These are phyloP conservation scores for Penicillium angulare DNA, from an alignment of 495 filamentous ascomycete species.

Conservation along the genomic window DNA sequence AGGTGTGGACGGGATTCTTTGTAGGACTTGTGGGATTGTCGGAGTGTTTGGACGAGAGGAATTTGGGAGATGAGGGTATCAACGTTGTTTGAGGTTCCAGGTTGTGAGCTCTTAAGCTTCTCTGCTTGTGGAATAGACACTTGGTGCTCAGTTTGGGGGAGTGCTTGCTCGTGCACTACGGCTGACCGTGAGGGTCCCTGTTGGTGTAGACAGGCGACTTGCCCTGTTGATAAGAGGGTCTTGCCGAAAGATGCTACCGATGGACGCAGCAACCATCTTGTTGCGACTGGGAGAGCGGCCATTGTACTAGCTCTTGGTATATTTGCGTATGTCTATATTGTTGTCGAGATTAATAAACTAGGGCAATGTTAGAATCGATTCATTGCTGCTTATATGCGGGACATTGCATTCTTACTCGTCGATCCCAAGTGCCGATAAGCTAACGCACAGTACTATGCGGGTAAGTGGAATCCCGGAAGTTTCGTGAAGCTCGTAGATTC, in stretches of 20 bases:
- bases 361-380: too few species aligned
- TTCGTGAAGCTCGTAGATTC: too few species aligned
- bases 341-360: not conserved
- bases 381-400: too few species aligned
- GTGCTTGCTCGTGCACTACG: slow-evolving; percentile 27
- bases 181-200: slow-evolving; percentile 26
- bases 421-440: slow-evolving; percentile 7
- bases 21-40: slow-evolving; percentile 55
- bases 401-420: too few species aligned
- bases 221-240: not conserved
- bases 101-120: not conserved
- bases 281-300: slow-evolving; percentile 7
- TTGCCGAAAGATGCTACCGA: not conserved
- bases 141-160: slow-evolving; percentile 22
- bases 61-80: slow-evolving; percentile 70
- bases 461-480: slow-evolving; percentile 10
- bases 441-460: slow-evolving; percentile 12
- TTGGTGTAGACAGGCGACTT: slow-evolving; percentile 21
- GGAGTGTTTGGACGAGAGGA: slow-evolving; percentile 65
- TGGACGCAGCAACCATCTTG: slow-evolving; percentile 13
- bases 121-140: slow-evolving; percentile 7
- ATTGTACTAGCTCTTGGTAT: slow-evolving; percentile 3
- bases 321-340: not conserved
- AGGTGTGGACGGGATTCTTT: slow-evolving; percentile 69
- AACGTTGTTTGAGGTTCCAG: slow-evolving; percentile 22